Conservation (phyloP, 768 basidiomycete genomes). For the Mycena capillaripes region DNA sequence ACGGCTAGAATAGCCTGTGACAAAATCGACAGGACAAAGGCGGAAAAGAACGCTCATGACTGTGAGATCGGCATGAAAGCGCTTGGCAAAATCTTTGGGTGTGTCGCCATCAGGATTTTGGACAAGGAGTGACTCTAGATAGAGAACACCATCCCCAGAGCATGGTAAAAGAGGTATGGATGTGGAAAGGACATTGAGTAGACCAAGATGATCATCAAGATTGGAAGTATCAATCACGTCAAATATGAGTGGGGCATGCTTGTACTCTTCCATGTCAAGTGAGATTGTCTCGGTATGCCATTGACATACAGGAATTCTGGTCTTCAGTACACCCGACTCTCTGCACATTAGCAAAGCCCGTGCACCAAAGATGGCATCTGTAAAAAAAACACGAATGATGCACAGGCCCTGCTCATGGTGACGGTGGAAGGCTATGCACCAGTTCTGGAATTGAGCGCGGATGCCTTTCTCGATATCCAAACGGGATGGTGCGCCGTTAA, state of each 20-base stretch:
- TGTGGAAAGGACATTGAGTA: conserved; percentile 59
- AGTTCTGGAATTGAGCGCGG: conserved; percentile 36
- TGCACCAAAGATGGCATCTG: conserved; percentile 56
- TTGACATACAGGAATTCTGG: conserved; percentile 47
- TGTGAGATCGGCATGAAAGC: conserved; percentile 54
- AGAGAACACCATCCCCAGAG: conserved; percentile 42
- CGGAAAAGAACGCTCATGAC: conserved; percentile 59
- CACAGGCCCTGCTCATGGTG: conserved; percentile 12
- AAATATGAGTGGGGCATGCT: conserved; percentile 51
- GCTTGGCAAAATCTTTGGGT: conserved; percentile 47
- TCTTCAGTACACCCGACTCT: conserved; percentile 35
- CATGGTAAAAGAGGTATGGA: conserved; percentile 53
- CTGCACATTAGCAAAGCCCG: conserved; percentile 47
- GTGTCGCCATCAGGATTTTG: conserved; percentile 42
- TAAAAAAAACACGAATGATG: conserved; percentile 55
- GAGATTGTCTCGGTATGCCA: conserved; percentile 44
- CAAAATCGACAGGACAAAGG: conserved; percentile 53
- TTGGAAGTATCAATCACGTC: conserved; percentile 67
- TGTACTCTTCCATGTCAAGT: conserved; percentile 32
- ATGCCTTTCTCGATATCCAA: conserved; percentile 34
- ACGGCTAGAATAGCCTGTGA: conserved; percentile 55
- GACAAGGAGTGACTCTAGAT: conserved; percentile 58
- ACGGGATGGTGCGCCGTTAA: not conserved
- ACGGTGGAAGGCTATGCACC: conserved; percentile 31
- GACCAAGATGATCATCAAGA: conserved; percentile 60